Evolutionary conservation across 805 yeast species (phyloP).

Genomic region (Wickerhamiella spandovensis): DNA sequence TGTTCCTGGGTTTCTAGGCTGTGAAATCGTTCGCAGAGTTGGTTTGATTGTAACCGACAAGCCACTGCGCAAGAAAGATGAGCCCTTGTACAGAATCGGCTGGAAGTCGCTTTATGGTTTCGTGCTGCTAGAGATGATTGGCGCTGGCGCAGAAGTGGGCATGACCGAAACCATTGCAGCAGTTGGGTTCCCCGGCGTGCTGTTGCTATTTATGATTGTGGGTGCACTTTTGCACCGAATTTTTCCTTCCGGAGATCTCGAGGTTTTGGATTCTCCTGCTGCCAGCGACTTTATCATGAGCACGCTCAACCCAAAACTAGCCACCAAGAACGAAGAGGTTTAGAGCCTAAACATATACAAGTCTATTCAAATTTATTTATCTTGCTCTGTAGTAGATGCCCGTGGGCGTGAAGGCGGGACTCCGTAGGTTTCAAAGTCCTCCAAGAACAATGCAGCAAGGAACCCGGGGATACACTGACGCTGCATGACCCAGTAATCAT

Average conservation of each 20-base stretch:
- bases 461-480: constrained; percentile 12
- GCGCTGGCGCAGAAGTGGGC: constrained; percentile 69
- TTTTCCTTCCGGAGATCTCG: constrained; percentile 49
- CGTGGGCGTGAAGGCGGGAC: constrained; percentile 4
- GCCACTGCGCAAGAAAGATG: constrained; percentile 25
- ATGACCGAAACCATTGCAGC: constrained; percentile 83
- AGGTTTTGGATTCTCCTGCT: constrained; percentile 46
- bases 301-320: constrained; percentile 23
- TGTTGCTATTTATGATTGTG: constrained; percentile 49
- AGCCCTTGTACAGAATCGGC: constrained; percentile 25
- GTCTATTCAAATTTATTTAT: background rate
- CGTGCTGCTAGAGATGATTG: constrained; percentile 43
- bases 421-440: constrained; percentile 3
- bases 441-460: constrained; percentile 8
- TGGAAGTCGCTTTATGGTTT: constrained; percentile 36
- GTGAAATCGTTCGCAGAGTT: constrained; percentile 49
- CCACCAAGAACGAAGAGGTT: background rate
- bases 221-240: constrained; percentile 49
- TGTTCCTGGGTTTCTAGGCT: constrained; percentile 55
- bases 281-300: constrained; percentile 28
- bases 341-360: too few species aligned
- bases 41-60: constrained; percentile 50
- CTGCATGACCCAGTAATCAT: constrained; percentile 11
- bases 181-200: constrained; percentile 83
- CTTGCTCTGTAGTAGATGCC: background rate